Conservation (phyloP, 2,329 filamentous ascomycete species). For the Verticillium albo-atrum region DNA sequence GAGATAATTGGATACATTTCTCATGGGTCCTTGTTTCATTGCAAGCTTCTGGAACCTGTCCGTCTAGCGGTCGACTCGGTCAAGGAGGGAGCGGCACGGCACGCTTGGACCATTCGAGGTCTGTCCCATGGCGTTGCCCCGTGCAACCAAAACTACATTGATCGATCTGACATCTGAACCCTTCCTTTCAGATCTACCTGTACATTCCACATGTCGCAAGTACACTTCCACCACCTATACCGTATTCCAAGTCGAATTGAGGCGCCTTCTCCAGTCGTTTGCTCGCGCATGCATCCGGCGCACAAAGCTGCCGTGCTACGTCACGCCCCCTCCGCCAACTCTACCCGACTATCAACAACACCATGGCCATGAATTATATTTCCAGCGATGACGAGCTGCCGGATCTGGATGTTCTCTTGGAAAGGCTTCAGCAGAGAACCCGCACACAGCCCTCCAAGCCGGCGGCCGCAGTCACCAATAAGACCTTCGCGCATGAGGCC, state of each 20-base stretch:
- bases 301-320: too few species aligned
- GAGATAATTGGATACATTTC: too few species aligned
- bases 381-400: slow-evolving; percentile 36
- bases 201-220: background rate
- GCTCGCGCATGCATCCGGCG: too few species aligned
- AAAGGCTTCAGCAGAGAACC: slow-evolving; percentile 6
- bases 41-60: too few species aligned
- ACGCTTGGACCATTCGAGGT: background rate
- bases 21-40: too few species aligned
- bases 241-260: too few species aligned
- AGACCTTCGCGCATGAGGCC: background rate
- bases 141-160: slow-evolving; percentile 5
- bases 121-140: slow-evolving; percentile 3
- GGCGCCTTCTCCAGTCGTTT: too few species aligned
- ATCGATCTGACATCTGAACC: background rate
- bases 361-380: slow-evolving; percentile 17
- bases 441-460: background rate
- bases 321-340: too few species aligned
- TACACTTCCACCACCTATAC: too few species aligned
- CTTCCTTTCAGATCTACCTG: background rate
- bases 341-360: background rate
- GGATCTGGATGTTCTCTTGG: slow-evolving; percentile 26
- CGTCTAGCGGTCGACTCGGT: too few species aligned
- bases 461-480: background rate
- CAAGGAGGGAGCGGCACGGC: too few species aligned